A percentile compares a stretch with the other conserved stretches of the same genome.
These are phyloP conservation scores for Penicillium cosmopolitanum DNA, from an alignment of 495 filamentous ascomycete genomes.

Conservation along the genomic window DNA sequence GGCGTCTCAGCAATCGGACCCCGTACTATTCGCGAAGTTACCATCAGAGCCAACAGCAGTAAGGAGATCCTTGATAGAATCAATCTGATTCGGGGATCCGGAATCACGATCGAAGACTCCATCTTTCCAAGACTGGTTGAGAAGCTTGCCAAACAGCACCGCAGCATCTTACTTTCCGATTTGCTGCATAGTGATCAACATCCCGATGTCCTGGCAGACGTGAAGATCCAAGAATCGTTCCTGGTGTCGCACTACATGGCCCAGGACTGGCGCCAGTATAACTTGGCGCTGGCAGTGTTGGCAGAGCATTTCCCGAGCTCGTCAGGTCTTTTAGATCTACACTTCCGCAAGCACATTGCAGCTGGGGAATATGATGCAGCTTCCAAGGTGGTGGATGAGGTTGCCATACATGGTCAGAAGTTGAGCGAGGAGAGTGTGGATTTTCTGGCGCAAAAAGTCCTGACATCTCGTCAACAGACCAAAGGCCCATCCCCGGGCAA, in stretches of 20 bases:
- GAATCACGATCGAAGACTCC: slow-evolving; percentile 61
- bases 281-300: slow-evolving; percentile 56
- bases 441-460: slow-evolving; percentile 38
- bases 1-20: slow-evolving; percentile 70
- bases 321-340: slow-evolving; percentile 40
- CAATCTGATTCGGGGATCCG: slow-evolving; percentile 55
- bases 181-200: slow-evolving; percentile 73
- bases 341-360: slow-evolving; percentile 49
- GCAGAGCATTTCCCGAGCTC: slow-evolving; percentile 34
- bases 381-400: slow-evolving; percentile 39
- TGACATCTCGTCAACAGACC: slow-evolving; percentile 37
- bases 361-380: slow-evolving; percentile 39
- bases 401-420: slow-evolving; percentile 33
- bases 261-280: slow-evolving; percentile 55
- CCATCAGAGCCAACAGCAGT: slow-evolving; percentile 57
- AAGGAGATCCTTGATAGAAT: slow-evolving; percentile 59
- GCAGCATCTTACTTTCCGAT: slow-evolving; percentile 58
- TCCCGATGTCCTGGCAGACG: slow-evolving; percentile 72
- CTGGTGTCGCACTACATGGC: slow-evolving; percentile 52
- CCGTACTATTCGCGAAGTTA: slow-evolving; percentile 71
- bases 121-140: slow-evolving; percentile 63
- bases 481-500: slow-evolving; percentile 23
- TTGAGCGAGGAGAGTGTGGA: slow-evolving; percentile 38
- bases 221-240: slow-evolving; percentile 57
- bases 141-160: slow-evolving; percentile 57